These are phyloP conservation scores for Solanum bulbocastanum DNA, from an alignment of 257 asterid genomes.

Conservation along the genomic window DNA sequence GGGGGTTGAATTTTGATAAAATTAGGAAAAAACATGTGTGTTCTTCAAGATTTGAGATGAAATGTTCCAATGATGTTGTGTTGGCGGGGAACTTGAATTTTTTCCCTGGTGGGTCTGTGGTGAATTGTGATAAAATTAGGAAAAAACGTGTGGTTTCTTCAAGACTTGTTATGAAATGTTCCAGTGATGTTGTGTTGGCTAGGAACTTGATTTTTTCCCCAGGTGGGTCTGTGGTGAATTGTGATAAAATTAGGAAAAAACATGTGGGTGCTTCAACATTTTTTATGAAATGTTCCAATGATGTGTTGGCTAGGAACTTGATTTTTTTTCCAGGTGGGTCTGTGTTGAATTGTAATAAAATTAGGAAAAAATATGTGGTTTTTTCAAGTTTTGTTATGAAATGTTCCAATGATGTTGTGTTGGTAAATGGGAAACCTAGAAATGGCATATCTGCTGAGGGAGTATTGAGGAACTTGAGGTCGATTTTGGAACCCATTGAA, in stretches of 20 bases:
- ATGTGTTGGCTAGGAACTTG: conserved; percentile 9
- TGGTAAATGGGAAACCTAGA: conserved; percentile 16
- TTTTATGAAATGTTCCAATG: conserved; percentile 40
- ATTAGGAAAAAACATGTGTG: background rate
- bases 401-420: conserved; percentile 33
- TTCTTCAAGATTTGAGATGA: background rate
- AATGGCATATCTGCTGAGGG: conserved; percentile 49
- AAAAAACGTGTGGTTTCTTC: background rate
- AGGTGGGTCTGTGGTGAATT: conserved; percentile 21
- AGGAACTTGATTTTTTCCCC: conserved; percentile 18
- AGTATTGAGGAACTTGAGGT: conserved; percentile 51
- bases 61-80: background rate
- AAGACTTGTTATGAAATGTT: background rate
- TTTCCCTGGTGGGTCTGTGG: background rate
- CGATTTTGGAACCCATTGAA: conserved; percentile 33
- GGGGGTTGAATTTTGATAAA: background rate
- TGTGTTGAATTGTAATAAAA: conserved; percentile 28
- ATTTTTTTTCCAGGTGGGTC: conserved; percentile 26
- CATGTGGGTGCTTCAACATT: conserved; percentile 20
- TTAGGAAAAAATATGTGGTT: conserved; percentile 20
- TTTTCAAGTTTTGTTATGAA: conserved; percentile 33
- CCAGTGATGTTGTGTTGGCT: background rate
- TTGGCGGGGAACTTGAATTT: conserved; percentile 16
- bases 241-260: conserved; percentile 39
- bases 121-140: background rate